These are phyloP conservation scores for Coemansia sp. DNA, from an alignment of 192 early-diverging fungal species.

Conservation along the genomic window DNA sequence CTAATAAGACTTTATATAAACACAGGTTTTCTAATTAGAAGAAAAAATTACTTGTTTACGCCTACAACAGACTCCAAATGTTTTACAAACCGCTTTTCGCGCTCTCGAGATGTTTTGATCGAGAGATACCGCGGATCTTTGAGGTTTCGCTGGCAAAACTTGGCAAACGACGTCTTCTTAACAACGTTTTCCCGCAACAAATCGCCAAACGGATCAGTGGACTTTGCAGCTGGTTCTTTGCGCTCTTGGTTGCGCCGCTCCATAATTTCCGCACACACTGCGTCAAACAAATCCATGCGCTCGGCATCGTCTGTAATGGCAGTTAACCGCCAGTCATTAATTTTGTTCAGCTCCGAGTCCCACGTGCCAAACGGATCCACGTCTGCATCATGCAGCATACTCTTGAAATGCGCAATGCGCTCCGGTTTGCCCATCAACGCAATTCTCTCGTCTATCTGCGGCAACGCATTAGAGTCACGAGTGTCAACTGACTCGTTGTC, in stretches of 20 bases:
- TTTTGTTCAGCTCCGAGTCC: conserved; percentile 18
- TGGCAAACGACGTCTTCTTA: conserved; percentile 37
- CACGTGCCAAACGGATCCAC: conserved; percentile 41
- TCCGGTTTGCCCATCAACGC: background rate
- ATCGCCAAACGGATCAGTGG: conserved; percentile 28
- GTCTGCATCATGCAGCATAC: conserved; percentile 25
- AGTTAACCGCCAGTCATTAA: conserved; percentile 14
- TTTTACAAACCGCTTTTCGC: conserved; percentile 39
- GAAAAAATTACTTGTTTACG: background rate
- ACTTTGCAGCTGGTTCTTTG: background rate
- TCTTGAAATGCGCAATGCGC: conserved; percentile 16
- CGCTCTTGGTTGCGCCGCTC: conserved; percentile 10
- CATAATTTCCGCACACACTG: conserved; percentile 16
- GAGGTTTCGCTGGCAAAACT: conserved; percentile 41
- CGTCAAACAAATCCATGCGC: conserved; percentile 37
- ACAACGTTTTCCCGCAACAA: conserved; percentile 26
- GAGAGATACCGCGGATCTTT: conserved; percentile 38
- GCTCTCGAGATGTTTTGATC: conserved; percentile 44
- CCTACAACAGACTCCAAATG: conserved; percentile 17
- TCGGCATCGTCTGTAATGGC: conserved; percentile 11
- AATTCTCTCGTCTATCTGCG: background rate
- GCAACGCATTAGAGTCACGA: background rate
- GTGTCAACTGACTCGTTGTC: background rate
- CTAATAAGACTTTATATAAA: background rate
- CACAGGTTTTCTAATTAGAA: background rate